Evolutionary conservation across 2,329 filamentous ascomycete genomes (phyloP), one percentile per base, ranked within the genome.

Genomic region (Colletotrichum simmondsii): DNA sequence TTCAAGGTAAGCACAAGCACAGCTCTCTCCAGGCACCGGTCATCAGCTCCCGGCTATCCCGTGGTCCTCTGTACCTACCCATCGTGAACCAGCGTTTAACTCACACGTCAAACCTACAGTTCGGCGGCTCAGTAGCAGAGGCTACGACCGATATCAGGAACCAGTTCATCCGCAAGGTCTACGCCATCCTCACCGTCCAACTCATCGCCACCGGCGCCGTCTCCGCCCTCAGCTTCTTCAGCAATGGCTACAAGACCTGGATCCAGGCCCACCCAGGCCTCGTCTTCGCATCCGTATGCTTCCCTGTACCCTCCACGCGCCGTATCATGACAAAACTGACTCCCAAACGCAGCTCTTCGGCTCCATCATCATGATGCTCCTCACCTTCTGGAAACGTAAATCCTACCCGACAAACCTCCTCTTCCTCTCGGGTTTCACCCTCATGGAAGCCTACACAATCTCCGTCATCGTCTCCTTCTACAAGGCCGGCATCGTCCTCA

Each of bases 81-180:
- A n/a, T 6, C n/a, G 60, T 52, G 37, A 28, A 53, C 57, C 30
- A 37, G 6, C 46, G 28, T 74, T 76, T 8, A 68, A 70, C 66
- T 74, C 57, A 75, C 64, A 56, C 28, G 7, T 16, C 8, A 5
- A 14, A 24, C n/a, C n/a, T 49, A 37, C 80, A 95, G 94, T 98
- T 97, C 80, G 97, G 96, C 77, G 95, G 95, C 74, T 95, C 93
- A 22, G 95, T 98, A 72, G 93, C 95, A 76, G 97, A 98, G 86
- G 96, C 94, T 59, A 97, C 95, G 24, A 88, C 98, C 80, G 95
- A 97, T 79, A 98, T 99, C 81, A 94, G 96, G 77, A 97, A 98
- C 91, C 94, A 97, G 84, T 99, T 98, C 83, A 89, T 98, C 78
- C 93, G 95, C 84, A 98, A 98, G 88, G 97, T 99, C 81, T 99